phyloP scores from a whole-genome alignment of 352 stramenopile genomes.

The Phytophthora pseudosyringae region DNA sequence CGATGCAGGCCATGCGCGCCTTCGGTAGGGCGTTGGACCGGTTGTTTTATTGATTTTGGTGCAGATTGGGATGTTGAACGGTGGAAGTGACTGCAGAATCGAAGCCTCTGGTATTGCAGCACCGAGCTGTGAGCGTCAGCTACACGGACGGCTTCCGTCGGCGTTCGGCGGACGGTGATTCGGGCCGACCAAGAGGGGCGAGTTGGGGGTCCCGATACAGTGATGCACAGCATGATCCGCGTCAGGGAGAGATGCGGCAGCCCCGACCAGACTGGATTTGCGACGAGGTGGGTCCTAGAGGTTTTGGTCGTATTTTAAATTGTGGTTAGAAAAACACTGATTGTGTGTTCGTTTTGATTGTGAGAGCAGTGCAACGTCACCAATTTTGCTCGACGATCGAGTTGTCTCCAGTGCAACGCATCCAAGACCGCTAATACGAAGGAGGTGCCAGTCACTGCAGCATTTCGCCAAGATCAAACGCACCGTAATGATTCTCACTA shows the following conservation, averaged over 20 bases:
- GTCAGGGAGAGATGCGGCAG: conserved; percentile 26
- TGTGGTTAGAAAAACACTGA: not conserved
- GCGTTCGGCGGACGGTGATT: conserved; percentile 19
- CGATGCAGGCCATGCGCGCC: conserved; percentile 54
- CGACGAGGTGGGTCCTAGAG: conserved; percentile 43
- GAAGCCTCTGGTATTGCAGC: conserved; percentile 60
- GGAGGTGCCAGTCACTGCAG: conserved; percentile 41
- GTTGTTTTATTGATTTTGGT: not conserved
- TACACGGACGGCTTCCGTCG: conserved; percentile 55
- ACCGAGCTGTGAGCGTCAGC: conserved; percentile 48
- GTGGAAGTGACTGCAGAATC: conserved; percentile 38
- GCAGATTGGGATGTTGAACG: conserved; percentile 9
- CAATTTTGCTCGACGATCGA: conserved; percentile 70
- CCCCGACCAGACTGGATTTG: conserved; percentile 77
- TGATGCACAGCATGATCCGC: conserved; percentile 12
- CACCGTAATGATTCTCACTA: conserved; percentile 5
- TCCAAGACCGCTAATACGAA: conserved; percentile 41
- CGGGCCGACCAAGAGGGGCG: conserved; percentile 10
- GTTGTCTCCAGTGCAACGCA: conserved; percentile 78
- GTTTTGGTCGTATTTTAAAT: too few species aligned
- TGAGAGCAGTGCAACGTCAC: conserved; percentile 64
- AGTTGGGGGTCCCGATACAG: conserved; percentile 13
- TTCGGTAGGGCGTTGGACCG: conserved; percentile 49
- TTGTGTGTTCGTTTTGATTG: conserved; percentile 8
- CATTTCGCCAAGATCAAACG: conserved; percentile 16